These are phyloP conservation scores for Rhododendron griersonianum DNA, from an alignment of 148 eudicot genomes.

Conservation along the genomic window DNA sequence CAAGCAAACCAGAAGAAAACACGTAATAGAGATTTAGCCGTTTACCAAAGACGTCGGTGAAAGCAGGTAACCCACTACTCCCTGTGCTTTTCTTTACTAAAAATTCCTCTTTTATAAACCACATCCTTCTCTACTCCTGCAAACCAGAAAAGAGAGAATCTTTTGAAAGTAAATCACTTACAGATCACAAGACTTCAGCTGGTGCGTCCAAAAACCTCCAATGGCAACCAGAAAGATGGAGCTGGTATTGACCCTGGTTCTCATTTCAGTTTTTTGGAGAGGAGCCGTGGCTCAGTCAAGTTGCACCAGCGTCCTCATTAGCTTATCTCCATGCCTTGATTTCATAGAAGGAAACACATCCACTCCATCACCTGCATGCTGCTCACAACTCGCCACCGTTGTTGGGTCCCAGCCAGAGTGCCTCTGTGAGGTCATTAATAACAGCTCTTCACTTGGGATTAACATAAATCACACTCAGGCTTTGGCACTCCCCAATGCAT, in stretches of 20 bases:
- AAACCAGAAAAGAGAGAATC: neutral
- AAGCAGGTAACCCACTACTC: slow-evolving; percentile 19
- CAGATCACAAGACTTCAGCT: neutral
- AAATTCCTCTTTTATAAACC: neutral
- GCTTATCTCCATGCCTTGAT: slow-evolving; percentile 26
- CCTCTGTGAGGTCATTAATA: slow-evolving; percentile 44
- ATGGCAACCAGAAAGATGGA: slow-evolving; percentile 15
- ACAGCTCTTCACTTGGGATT: slow-evolving; percentile 34
- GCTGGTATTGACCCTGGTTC: slow-evolving; percentile 11
- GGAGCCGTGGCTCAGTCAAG: slow-evolving; percentile 36
- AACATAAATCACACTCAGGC: slow-evolving; percentile 47
- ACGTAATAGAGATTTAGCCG: neutral
- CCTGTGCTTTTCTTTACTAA: neutral
- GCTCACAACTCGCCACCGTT: slow-evolving; percentile 28
- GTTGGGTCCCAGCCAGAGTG: slow-evolving; percentile 50
- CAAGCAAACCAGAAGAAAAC: slow-evolving; percentile 5
- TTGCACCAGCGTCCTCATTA: slow-evolving; percentile 15
- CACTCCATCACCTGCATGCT: slow-evolving; percentile 25
- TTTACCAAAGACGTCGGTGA: neutral
- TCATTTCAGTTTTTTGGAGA: slow-evolving; percentile 12
- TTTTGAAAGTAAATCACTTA: neutral
- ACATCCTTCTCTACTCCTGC: neutral
- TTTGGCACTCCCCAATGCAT: slow-evolving; percentile 40
- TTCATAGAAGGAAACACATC: slow-evolving; percentile 18
- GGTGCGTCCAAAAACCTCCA: neutral